Evolutionary conservation across 2,329 filamentous ascomycete species (phyloP).

Genomic region (Fusarium albidum): DNA sequence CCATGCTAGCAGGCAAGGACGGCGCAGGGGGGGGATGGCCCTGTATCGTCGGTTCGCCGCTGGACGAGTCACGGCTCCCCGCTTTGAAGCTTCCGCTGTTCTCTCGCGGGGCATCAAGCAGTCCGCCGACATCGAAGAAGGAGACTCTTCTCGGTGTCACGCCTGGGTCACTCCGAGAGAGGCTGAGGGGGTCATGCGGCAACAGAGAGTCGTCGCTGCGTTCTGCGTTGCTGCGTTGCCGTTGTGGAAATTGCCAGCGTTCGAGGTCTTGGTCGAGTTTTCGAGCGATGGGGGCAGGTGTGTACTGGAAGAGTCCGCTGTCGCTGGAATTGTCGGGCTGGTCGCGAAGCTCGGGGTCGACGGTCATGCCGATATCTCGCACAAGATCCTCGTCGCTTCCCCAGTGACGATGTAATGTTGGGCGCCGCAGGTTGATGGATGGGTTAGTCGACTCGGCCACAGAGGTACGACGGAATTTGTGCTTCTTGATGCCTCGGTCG

Average conservation of each 20-base stretch:
- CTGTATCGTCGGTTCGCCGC: slow-evolving; percentile 49
- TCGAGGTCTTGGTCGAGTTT: slow-evolving; percentile 49
- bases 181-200: slow-evolving; percentile 45
- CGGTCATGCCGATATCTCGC: slow-evolving; percentile 76
- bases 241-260: slow-evolving; percentile 58
- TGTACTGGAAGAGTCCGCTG: slow-evolving; percentile 43
- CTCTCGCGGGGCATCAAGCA: slow-evolving; percentile 63
- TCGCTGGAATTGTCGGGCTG: slow-evolving; percentile 40
- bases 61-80: slow-evolving; percentile 53
- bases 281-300: slow-evolving; percentile 47
- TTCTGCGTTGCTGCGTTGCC: slow-evolving; percentile 48
- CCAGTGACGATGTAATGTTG: slow-evolving; percentile 71
- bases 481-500: slow-evolving; percentile 89
- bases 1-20: slow-evolving; percentile 53
- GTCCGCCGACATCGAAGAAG: slow-evolving; percentile 85
- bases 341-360: slow-evolving; percentile 61
- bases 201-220: slow-evolving; percentile 57
- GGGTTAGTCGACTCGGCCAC: slow-evolving; percentile 70
- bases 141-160: slow-evolving; percentile 61
- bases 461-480: slow-evolving; percentile 76
- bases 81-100: slow-evolving; percentile 47
- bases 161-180: slow-evolving; percentile 35
- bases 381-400: slow-evolving; percentile 94
- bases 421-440: slow-evolving; percentile 50
- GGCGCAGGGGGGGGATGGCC: slow-evolving; percentile 50